Evolutionary conservation across 2,329 filamentous ascomycete genomes (phyloP).

Genomic region (Fusarium austroafricanum): DNA sequence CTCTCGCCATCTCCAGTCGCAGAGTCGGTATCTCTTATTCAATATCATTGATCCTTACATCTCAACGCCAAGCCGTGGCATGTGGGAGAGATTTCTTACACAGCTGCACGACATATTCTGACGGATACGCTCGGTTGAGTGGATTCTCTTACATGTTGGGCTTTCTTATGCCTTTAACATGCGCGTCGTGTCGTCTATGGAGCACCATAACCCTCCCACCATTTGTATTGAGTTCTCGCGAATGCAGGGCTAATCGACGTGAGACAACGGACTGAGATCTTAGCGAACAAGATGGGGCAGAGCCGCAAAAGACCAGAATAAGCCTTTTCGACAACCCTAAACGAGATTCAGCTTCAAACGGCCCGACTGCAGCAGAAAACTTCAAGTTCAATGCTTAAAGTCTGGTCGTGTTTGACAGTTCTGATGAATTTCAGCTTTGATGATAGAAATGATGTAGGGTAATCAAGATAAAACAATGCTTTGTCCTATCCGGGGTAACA

Average conservation of each 20-base stretch:
- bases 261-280: constrained; percentile 10
- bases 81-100: not conserved
- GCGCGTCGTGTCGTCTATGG: constrained; percentile 14
- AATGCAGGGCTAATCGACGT: constrained; percentile 11
- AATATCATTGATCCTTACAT: not conserved
- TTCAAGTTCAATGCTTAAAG: not conserved
- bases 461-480: constrained; percentile 1
- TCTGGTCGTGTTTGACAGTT: not conserved
- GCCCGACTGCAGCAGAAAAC: not conserved
- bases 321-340: not conserved
- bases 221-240: constrained; percentile 21
- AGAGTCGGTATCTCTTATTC: too few species aligned
- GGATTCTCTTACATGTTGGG: constrained; percentile 1
- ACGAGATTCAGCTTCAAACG: not conserved
- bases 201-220: constrained; percentile 8
- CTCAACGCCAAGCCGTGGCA: not conserved
- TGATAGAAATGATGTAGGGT: constrained; percentile 17
- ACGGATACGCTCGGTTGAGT: constrained; percentile 5
- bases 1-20: not conserved
- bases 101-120: not conserved
- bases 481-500: constrained; percentile 16
- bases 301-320: constrained; percentile 1
- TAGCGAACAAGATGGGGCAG: not conserved
- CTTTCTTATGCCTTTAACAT: not conserved
- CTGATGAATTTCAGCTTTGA: too few species aligned